Evolutionary conservation across 345 rosid genomes (phyloP).

Genomic region (Hevea brasiliensis): DNA sequence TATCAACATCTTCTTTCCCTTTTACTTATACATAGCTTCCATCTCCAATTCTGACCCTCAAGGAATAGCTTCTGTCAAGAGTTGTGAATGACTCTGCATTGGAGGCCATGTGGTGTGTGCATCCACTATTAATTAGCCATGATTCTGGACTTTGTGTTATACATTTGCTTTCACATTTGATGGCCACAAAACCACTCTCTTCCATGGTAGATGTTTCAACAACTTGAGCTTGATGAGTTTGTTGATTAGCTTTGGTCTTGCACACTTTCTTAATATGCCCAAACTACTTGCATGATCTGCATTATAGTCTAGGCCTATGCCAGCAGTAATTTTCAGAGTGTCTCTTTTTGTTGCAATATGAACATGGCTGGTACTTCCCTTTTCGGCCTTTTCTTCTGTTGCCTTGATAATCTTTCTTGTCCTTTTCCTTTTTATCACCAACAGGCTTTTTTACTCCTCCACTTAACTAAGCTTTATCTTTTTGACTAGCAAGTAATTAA

Average conservation of each 20-base stretch:
- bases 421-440: too few relatives aligned
- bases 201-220: background rate
- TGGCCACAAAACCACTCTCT: background rate
- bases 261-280: too few relatives aligned
- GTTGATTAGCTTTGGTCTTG: background rate
- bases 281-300: too few relatives aligned
- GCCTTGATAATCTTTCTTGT: too few relatives aligned
- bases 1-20: background rate
- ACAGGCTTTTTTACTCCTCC: too few relatives aligned
- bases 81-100: background rate
- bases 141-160: background rate
- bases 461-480: too few relatives aligned
- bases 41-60: background rate
- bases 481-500: too few relatives aligned
- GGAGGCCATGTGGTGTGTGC: background rate
- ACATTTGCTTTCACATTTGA: background rate
- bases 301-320: too few relatives aligned
- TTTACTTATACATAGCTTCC: background rate
- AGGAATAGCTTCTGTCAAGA: background rate
- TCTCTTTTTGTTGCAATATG: too few relatives aligned
- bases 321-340: too few relatives aligned
- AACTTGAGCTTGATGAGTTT: background rate
- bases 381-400: too few relatives aligned
- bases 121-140: background rate
- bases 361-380: too few relatives aligned